Conservation (phyloP, 495 filamentous ascomycete genomes). For the Penicillium simplicissimum region DNA sequence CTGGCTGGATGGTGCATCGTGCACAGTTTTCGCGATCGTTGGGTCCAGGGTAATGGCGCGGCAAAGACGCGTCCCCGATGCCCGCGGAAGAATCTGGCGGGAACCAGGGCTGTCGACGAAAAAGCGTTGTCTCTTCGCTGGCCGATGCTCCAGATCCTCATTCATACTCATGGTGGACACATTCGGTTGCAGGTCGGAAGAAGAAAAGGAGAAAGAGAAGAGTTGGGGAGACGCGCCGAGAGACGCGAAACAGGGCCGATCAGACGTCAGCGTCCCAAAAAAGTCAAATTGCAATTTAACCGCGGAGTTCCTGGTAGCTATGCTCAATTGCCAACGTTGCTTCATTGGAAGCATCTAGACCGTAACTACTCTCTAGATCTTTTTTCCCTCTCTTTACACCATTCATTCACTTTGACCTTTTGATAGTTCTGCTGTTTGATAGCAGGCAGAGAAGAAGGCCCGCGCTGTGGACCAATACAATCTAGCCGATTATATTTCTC, state of each 20-base stretch:
- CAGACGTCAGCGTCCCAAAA: conserved; percentile 38
- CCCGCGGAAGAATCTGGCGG: conserved; percentile 4
- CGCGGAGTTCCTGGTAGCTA: neutral
- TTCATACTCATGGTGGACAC: conserved; percentile 26
- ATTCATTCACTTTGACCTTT: too few relatives aligned
- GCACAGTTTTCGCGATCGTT: conserved; percentile 2
- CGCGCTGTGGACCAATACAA: conserved; percentile 31
- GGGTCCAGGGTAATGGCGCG: conserved; percentile 10
- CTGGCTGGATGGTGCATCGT: neutral
- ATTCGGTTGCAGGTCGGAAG: conserved; percentile 11
- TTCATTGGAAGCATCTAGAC: neutral
- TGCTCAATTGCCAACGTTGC: neutral
- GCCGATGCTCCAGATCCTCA: conserved; percentile 47
- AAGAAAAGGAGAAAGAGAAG: conserved; percentile 1
- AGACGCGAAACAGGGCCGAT: conserved; percentile 33
- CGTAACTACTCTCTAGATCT: neutral
- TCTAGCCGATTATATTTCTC: conserved; percentile 24
- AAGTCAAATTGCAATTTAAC: conserved; percentile 12
- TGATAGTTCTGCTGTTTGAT: neutral
- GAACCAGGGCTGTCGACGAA: conserved; percentile 56
- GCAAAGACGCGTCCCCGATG: conserved; percentile 27
- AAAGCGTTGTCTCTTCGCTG: conserved; percentile 79
- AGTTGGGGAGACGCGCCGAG: conserved; percentile 44
- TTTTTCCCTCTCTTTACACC: neutral
- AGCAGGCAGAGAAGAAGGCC: conserved; percentile 15